Conservation (phyloP, 2,329 filamentous ascomycete genomes). For the Phoma sp. region DNA sequence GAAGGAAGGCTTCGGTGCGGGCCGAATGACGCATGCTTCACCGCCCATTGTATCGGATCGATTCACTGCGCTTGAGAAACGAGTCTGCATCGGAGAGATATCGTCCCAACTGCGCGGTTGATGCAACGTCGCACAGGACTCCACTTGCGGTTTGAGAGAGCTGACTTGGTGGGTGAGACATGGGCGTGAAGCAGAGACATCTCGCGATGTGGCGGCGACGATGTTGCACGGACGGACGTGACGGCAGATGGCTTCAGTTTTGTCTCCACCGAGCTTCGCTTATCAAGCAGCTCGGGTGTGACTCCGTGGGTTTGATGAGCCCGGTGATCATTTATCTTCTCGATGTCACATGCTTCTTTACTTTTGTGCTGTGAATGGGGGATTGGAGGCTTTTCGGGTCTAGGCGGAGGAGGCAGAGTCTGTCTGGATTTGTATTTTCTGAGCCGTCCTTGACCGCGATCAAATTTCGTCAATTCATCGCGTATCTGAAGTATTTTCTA, state of each 20-base stretch:
- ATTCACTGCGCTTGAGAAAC: slow-evolving; percentile 1
- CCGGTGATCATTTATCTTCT: too few relatives aligned
- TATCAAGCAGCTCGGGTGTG: neutral
- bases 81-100: slow-evolving; percentile 12
- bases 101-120: slow-evolving; percentile 2
- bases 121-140: slow-evolving; percentile 4
- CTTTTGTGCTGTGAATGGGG: too few relatives aligned
- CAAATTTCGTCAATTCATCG: too few relatives aligned
- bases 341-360: too few relatives aligned
- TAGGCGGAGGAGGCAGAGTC: too few relatives aligned
- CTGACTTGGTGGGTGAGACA: neutral
- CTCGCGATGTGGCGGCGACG: neutral
- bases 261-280: neutral
- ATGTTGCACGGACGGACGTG: neutral
- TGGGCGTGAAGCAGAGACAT: neutral
- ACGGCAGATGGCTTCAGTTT: neutral
- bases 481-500: too few relatives aligned
- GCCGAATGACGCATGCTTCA: slow-evolving; percentile 13
- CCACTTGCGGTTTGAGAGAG: neutral
- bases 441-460: too few relatives aligned
- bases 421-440: too few relatives aligned
- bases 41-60: slow-evolving; percentile 18
- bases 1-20: slow-evolving; percentile 15
- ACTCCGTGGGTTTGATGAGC: neutral
- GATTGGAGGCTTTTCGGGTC: too few relatives aligned